phyloP scores from a whole-genome alignment of 148 eudicot species.

The Pouteria glomerata region DNA sequence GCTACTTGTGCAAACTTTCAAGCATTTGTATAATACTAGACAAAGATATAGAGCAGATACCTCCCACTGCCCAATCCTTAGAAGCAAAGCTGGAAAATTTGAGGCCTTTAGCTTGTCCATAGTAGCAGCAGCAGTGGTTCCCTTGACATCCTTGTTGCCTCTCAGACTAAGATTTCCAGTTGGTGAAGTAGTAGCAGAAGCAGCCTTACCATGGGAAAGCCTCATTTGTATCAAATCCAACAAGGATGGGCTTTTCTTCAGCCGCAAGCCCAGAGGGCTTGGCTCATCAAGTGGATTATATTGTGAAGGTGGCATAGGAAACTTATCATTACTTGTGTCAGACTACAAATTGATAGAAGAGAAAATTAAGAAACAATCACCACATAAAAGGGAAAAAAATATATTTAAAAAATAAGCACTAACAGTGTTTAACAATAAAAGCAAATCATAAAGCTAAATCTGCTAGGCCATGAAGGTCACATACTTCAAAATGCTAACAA shows the following conservation, averaged over 20 bases:
- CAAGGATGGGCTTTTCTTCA: constrained; percentile 69
- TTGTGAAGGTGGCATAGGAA: constrained; percentile 32
- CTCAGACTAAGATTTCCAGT: constrained; percentile 11
- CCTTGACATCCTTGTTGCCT: constrained; percentile 34
- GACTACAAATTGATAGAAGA: constrained; percentile 22
- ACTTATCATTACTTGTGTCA: constrained; percentile 23
- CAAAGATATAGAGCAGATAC: constrained; percentile 26
- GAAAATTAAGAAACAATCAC: background rate
- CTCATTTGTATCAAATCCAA: constrained; percentile 65
- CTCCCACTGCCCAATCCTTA: constrained; percentile 89
- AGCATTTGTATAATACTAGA: background rate
- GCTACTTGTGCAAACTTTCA: constrained; percentile 2
- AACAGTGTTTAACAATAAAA: background rate
- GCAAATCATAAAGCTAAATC: constrained; percentile 1
- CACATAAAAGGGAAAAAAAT: background rate
- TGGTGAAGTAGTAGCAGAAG: constrained; percentile 21
- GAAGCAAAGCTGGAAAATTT: constrained; percentile 63
- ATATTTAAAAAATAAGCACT: background rate
- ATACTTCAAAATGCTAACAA: no score
- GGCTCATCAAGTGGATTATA: constrained; percentile 71
- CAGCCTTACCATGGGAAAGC: constrained; percentile 42
- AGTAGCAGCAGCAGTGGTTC: constrained; percentile 22
- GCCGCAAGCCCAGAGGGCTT: constrained; percentile 68
- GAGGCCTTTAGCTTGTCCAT: constrained; percentile 78
- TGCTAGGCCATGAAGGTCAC: no score